Base-by-base conservation (phyloP, 2,329 filamentous ascomycete genomes). In the Emergomyces africanus region DNA sequence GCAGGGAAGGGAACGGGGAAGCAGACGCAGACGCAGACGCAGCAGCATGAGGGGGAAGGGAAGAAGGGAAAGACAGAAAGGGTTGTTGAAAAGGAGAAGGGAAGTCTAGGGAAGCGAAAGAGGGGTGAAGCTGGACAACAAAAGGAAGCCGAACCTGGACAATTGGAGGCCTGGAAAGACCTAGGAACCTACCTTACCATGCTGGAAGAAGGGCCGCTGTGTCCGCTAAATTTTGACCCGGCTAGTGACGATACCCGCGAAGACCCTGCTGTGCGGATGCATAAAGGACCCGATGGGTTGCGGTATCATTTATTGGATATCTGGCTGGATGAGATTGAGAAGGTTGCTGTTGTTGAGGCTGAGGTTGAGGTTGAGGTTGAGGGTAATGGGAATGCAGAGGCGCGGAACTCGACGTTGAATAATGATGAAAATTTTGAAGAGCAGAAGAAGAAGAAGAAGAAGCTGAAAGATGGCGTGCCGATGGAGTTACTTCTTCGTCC, bases 291-390 rank as follows among this genome's bases (percentile, higher is more conserved):
- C 0, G 88, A 94, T 66, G 94, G 94, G 0, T 70, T 99, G 71
- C 78, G 90, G 63, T 85, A 95, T 72, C 94, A 99, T 74, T 82
- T 91, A 15, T 73, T 95, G 63, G 94, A 99, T 75, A 81, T 97
- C 58, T 97, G 88, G 83, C 81, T 95, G 9, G 94, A 97, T 71
- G 91, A 96, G 79, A 73, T 91, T 66, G 88, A 91, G 72, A 86
- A 85, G 68, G 82, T 84, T 39, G 82, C 84, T 57, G 67, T 72
- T 61, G 70, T 72, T 56, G 62, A 67, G 3, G 67, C 72, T 56
- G 62, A 67, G 3, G 67, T 53, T 57, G 39, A 48, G 65, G 59
- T 14, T 73, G 66, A 72, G 61, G 69, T 72, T 56, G 63, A 67
- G 2, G 67, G 20, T 14, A 25, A 15, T 25, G 41, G 10, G 20